Percentiles rank a stretch among this genome's conserved stretches.
These are phyloP conservation scores for Phytopythium vexans DNA, from an alignment of 352 stramenopile species.

Conservation along the genomic window DNA sequence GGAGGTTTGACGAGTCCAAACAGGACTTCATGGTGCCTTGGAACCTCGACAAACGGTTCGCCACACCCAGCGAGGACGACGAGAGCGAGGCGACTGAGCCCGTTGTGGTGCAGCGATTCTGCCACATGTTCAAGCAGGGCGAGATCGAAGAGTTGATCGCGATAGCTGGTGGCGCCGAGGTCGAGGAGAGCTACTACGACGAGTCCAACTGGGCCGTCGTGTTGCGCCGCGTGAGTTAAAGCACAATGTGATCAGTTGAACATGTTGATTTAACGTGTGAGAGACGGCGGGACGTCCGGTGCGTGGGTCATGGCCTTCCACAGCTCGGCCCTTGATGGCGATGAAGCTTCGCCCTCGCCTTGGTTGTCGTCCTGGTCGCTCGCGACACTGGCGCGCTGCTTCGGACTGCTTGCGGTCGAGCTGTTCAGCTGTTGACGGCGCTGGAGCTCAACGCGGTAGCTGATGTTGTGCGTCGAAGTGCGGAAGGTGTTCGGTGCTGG, in stretches of 20 bases:
- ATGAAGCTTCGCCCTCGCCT: neutral
- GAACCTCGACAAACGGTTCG: conserved; percentile 83
- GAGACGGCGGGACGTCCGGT: conserved; percentile 1
- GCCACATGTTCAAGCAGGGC: conserved; percentile 87
- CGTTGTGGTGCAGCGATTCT: conserved; percentile 82
- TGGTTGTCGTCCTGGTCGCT: neutral
- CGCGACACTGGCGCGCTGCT: neutral
- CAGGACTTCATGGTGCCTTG: conserved; percentile 89
- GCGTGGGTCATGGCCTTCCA: conserved; percentile 29
- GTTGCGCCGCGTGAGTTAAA: conserved; percentile 51
- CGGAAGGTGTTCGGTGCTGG: conserved; percentile 16
- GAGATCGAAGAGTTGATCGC: conserved; percentile 69
- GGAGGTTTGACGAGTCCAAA: conserved; percentile 57
- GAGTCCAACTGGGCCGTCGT: conserved; percentile 87
- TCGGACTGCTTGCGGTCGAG: conserved; percentile 2
- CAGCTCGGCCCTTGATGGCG: conserved; percentile 15
- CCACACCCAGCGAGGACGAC: conserved; percentile 1
- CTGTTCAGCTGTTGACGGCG: conserved; percentile 7
- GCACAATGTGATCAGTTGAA: neutral
- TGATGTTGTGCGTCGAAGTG: conserved; percentile 33
- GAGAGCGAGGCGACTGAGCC: conserved; percentile 14
- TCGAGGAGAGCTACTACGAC: conserved; percentile 84
- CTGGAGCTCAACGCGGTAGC: conserved; percentile 29
- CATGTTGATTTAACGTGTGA: neutral
- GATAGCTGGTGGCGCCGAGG: conserved; percentile 50